Conservation (phyloP, 2,329 filamentous ascomycete species). For the Periconia macrospinosa region DNA sequence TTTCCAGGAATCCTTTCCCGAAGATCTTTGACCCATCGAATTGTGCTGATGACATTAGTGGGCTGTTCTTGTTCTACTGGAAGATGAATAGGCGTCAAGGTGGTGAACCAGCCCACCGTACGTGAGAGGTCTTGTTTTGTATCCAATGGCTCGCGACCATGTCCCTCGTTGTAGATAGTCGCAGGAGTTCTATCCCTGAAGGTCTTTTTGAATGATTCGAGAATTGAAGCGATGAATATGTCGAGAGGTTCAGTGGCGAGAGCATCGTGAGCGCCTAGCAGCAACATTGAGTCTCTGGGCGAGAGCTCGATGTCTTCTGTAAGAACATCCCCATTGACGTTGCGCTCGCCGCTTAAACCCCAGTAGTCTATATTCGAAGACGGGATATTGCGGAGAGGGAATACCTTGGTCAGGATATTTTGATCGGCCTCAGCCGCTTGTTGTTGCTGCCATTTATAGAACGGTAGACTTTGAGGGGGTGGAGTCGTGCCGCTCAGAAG, state of each 20-base stretch:
- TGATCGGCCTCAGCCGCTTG: conserved; percentile 33
- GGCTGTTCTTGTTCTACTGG: conserved; percentile 24
- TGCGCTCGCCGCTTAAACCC: conserved; percentile 38
- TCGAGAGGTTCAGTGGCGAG: conserved; percentile 41
- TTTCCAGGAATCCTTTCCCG: conserved; percentile 34
- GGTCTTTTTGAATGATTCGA: conserved; percentile 47
- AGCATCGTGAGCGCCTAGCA: conserved; percentile 36
- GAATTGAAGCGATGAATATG: conserved; percentile 37
- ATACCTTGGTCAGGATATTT: conserved; percentile 24
- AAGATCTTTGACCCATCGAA: conserved; percentile 37
- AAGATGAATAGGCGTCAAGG: conserved; percentile 33
- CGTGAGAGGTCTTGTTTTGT: conserved; percentile 51
- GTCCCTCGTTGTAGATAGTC: conserved; percentile 53
- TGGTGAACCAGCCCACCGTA: conserved; percentile 57
- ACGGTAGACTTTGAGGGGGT: conserved; percentile 36
- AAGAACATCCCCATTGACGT: conserved; percentile 38
- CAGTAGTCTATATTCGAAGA: conserved; percentile 39
- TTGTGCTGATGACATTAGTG: conserved; percentile 34
- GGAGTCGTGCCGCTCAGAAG: conserved; percentile 28
- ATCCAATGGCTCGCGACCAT: conserved; percentile 52
- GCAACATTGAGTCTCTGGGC: conserved; percentile 35
- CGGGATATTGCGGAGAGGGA: conserved; percentile 30
- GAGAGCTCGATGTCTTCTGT: conserved; percentile 33
- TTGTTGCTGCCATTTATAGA: conserved; percentile 40
- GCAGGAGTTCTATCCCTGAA: conserved; percentile 47